Percentiles rank a stretch among this genome's conserved stretches.
phyloP scores from a whole-genome alignment of 179 eudicot genomes.

The Drosera spatulata region DNA sequence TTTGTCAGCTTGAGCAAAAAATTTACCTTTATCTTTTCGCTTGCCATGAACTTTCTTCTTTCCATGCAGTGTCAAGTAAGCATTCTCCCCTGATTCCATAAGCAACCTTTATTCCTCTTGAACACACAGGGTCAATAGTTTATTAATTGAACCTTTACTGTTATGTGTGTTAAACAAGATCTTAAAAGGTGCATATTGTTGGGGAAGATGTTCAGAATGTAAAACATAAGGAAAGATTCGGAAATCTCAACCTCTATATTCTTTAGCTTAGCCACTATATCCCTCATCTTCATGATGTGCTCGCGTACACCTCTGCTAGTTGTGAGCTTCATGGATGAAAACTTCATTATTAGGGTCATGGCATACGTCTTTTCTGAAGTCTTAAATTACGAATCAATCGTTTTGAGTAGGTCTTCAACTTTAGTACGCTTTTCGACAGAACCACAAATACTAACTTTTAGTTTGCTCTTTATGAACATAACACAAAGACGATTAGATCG shows the following conservation, averaged over 20 bases:
- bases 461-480: too few relatives aligned
- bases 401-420: neutral
- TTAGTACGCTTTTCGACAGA: neutral
- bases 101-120: too few relatives aligned
- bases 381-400: neutral
- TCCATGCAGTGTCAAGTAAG: slow-evolving; percentile 10
- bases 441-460: too few relatives aligned
- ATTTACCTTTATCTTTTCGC: too few relatives aligned
- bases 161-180: slow-evolving; percentile 1
- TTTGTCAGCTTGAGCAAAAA: too few relatives aligned
- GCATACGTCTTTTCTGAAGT: neutral
- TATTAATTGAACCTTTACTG: slow-evolving; percentile 6
- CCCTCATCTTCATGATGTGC: slow-evolving; percentile 1
- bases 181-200: too few relatives aligned
- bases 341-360: slow-evolving; percentile 3
- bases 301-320: slow-evolving; percentile 4
- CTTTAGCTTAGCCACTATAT: slow-evolving; percentile 2
- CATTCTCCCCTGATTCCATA: too few relatives aligned
- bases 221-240: neutral
- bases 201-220: neutral
- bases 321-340: slow-evolving; percentile 6
- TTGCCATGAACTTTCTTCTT: slow-evolving; percentile 1
- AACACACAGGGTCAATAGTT: slow-evolving; percentile 10
- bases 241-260: neutral
- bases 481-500: neutral